phyloP scores from a whole-genome alignment of 2,329 filamentous ascomycete species.

The Bertia moriformis region DNA sequence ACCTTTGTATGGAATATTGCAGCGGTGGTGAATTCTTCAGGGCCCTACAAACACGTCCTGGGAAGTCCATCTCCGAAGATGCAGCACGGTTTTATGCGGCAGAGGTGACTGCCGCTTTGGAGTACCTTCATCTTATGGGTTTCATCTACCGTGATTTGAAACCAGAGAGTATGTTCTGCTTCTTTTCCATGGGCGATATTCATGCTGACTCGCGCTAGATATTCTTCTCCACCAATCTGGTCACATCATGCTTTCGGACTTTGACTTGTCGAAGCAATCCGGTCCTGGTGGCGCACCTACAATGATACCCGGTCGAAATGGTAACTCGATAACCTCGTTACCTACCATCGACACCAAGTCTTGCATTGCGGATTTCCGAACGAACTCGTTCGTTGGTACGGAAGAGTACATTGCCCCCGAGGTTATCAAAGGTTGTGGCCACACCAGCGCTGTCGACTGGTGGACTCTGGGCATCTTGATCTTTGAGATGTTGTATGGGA shows the following conservation, averaged over 20 bases:
- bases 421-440: slow-evolving; percentile 95
- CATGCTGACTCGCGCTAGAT: slow-evolving; percentile 34
- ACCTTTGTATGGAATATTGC: slow-evolving; percentile 99
- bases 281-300: slow-evolving; percentile 89
- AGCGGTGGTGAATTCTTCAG: slow-evolving; percentile 97
- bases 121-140: slow-evolving; percentile 96
- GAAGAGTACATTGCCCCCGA: slow-evolving; percentile 98
- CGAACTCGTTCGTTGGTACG: slow-evolving; percentile 95
- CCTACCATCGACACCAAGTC: slow-evolving; percentile 98
- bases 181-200: not conserved
- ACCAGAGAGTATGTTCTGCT: slow-evolving; percentile 67
- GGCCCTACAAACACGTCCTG: slow-evolving; percentile 84
- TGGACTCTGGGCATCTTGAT: slow-evolving; percentile 96
- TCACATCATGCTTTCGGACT: slow-evolving; percentile 98
- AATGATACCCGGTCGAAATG: slow-evolving; percentile 87
- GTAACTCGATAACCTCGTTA: slow-evolving; percentile 62
- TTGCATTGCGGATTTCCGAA: slow-evolving; percentile 94
- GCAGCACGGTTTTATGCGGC: slow-evolving; percentile 94
- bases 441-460: slow-evolving; percentile 98
- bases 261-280: slow-evolving; percentile 95
- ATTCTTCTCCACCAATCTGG: slow-evolving; percentile 97
- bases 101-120: slow-evolving; percentile 87
- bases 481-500: slow-evolving; percentile 98
- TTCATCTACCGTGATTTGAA: slow-evolving; percentile 98
- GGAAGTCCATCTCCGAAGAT: slow-evolving; percentile 93